These are phyloP conservation scores for Euryodendron excelsum DNA, from an alignment of 148 eudicot genomes.

Conservation along the genomic window DNA sequence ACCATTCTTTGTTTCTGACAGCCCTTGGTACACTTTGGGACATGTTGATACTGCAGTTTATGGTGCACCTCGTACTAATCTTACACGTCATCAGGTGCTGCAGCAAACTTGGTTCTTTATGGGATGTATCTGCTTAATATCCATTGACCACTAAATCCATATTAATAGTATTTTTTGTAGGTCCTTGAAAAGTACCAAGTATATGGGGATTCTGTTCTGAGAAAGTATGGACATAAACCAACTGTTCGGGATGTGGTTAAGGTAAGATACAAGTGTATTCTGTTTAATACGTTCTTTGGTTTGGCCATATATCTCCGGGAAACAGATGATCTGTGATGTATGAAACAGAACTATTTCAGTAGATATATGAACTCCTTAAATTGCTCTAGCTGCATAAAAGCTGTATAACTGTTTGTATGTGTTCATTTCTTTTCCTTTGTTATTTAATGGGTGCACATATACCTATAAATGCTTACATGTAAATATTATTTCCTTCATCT, in stretches of 20 bases:
- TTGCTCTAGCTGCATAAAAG: neutral
- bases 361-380: neutral
- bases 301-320: neutral
- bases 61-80: constrained; percentile 61
- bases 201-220: constrained; percentile 77
- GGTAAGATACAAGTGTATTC: constrained; percentile 34
- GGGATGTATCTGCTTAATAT: neutral
- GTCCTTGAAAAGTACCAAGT: constrained; percentile 75
- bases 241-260: constrained; percentile 67
- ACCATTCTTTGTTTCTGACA: constrained; percentile 28
- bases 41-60: constrained; percentile 70
- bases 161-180: constrained; percentile 26
- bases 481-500: neutral
- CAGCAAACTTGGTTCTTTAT: neutral
- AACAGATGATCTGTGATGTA: too few relatives aligned
- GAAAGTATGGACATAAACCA: constrained; percentile 68
- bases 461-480: neutral
- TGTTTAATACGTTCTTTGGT: neutral
- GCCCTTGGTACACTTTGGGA: constrained; percentile 77
- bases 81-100: constrained; percentile 79
- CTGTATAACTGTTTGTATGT: neutral
- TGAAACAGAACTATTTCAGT: neutral
- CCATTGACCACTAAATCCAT: neutral
- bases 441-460: too few relatives aligned
- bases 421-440: too few relatives aligned